phyloP scores from a whole-genome alignment of 1,284 basidiomycete genomes.

The Erythrobasidium hasegawianum region DNA sequence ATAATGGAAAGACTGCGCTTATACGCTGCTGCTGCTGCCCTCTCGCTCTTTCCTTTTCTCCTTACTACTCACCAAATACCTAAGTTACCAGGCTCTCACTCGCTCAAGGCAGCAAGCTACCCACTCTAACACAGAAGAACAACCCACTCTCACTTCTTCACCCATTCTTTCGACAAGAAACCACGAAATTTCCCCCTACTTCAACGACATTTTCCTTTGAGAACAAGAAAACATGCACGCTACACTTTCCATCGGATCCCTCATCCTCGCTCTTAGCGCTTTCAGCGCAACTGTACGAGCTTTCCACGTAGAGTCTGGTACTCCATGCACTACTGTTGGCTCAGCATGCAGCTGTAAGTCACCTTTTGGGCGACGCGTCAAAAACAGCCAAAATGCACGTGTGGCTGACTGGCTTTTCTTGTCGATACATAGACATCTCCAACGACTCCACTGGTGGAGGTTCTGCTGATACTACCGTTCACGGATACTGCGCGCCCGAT shows the following conservation, averaged over 20 bases:
- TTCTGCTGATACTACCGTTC: slow-evolving; percentile 16
- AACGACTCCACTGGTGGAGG: slow-evolving; percentile 27
- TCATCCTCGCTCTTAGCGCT: slow-evolving; percentile 26
- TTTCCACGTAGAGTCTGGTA: slow-evolving; percentile 33
- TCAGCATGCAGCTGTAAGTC: slow-evolving; percentile 30
- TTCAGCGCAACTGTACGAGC: slow-evolving; percentile 16
- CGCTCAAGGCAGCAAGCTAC: background rate
- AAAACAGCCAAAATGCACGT: no score
- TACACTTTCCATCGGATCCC: slow-evolving; percentile 22
- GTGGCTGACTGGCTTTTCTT: no score
- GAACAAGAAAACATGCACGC: slow-evolving; percentile 15
- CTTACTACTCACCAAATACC: slow-evolving; percentile 9
- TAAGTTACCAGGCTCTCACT: background rate
- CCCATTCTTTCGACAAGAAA: background rate
- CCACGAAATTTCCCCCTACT: background rate
- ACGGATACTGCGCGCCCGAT: slow-evolving; percentile 28
- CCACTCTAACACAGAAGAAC: background rate
- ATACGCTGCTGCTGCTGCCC: background rate
- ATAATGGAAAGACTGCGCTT: no score
- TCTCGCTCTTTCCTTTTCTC: slow-evolving; percentile 5
- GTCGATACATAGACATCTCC: slow-evolving; percentile 19
- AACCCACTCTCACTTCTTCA: slow-evolving; percentile 11
- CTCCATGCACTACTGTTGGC: slow-evolving; percentile 20
- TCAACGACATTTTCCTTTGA: no score
- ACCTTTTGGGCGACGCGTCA: background rate